A percentile compares a stretch with the other conserved stretches of the same genome.
Evolutionary conservation across 345 rosid genomes (phyloP).

Genomic region (Dovyalis caffra): DNA sequence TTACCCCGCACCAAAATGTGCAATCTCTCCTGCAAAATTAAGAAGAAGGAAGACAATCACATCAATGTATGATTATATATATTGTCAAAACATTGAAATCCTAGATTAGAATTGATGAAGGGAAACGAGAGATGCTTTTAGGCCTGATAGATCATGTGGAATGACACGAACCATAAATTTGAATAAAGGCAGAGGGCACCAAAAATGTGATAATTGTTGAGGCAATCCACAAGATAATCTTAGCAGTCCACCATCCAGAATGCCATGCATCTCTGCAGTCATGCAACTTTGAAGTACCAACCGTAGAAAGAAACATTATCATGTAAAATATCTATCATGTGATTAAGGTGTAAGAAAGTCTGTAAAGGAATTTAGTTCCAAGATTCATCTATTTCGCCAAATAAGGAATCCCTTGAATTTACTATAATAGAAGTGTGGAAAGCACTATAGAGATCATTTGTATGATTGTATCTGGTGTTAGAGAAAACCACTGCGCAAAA

Average conservation of each 20-base stretch:
- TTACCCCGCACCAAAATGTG: slow-evolving; percentile 99
- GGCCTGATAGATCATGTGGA: not conserved
- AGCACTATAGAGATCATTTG: too few species aligned
- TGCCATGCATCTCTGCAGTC: slow-evolving; percentile 78
- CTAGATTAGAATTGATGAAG: not conserved
- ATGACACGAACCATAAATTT: slow-evolving; percentile 64
- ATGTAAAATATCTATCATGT: slow-evolving; percentile 56
- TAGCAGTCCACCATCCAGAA: slow-evolving; percentile 91
- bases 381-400: too few species aligned
- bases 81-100: not conserved
- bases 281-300: slow-evolving; percentile 57
- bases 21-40: slow-evolving; percentile 70
- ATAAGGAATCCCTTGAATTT: too few species aligned
- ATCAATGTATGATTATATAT: too few species aligned
- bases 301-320: slow-evolving; percentile 73
- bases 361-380: not conserved
- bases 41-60: not conserved
- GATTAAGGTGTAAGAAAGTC: slow-evolving; percentile 34
- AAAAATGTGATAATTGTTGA: slow-evolving; percentile 63
- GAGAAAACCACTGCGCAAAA: not conserved
- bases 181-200: slow-evolving; percentile 64
- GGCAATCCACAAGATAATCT: slow-evolving; percentile 63
- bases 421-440: too few species aligned
- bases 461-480: too few species aligned
- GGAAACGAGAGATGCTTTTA: not conserved